Evolutionary conservation across 148 eudicot genomes (phyloP).

Genomic region (Agrostemma githago): DNA sequence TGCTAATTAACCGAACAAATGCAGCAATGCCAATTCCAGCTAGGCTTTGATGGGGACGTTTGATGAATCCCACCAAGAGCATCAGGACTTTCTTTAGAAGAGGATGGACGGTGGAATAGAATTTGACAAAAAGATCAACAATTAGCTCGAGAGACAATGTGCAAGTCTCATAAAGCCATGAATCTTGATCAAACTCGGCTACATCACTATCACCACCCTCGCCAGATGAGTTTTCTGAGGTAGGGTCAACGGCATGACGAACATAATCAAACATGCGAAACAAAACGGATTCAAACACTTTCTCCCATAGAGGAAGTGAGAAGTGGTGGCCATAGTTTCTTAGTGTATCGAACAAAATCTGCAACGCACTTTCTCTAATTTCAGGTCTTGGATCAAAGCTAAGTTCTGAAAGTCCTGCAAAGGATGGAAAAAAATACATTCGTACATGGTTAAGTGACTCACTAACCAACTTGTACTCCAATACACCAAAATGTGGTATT

Average conservation of each 20-base stretch:
- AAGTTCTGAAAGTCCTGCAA: slow-evolving; percentile 84
- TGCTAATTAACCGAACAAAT: slow-evolving; percentile 90
- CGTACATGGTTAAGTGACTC: background rate
- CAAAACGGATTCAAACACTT: slow-evolving; percentile 87
- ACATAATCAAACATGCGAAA: slow-evolving; percentile 96
- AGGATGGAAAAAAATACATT: slow-evolving; percentile 12
- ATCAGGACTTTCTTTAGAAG: slow-evolving; percentile 76
- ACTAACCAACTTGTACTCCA: slow-evolving; percentile 8
- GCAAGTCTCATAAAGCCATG: slow-evolving; percentile 99
- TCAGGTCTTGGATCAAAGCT: slow-evolving; percentile 99
- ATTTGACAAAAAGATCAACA: slow-evolving; percentile 91
- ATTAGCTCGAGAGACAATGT: slow-evolving; percentile 89
- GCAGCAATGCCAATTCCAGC: slow-evolving; percentile 99
- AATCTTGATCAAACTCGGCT: slow-evolving; percentile 81
- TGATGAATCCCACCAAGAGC: slow-evolving; percentile 85
- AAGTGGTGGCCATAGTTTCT: slow-evolving; percentile 92
- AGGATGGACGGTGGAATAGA: slow-evolving; percentile 80
- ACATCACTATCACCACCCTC: slow-evolving; percentile 42
- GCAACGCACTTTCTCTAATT: slow-evolving; percentile 87
- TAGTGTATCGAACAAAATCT: slow-evolving; percentile 84
- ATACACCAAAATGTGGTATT: background rate
- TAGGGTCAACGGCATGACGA: slow-evolving; percentile 85
- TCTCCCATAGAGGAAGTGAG: slow-evolving; percentile 89
- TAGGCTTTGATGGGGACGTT: slow-evolving; percentile 94
- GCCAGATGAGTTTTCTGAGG: slow-evolving; percentile 49